Evolutionary conservation across 495 filamentous ascomycete genomes (phyloP).

Genomic region (Penicillium egyptiacum): DNA sequence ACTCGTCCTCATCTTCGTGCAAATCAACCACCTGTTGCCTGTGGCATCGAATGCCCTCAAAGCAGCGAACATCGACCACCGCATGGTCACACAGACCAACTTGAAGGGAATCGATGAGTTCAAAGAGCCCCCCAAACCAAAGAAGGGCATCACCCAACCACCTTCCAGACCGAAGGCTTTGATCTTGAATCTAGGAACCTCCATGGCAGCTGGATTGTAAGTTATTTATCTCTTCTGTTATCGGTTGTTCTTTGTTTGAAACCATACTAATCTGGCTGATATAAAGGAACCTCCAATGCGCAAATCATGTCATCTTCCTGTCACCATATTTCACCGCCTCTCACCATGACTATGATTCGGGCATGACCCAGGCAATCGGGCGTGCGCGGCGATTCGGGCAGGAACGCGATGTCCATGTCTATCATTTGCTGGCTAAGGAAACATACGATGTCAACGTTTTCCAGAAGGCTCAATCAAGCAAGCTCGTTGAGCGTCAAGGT

Average conservation of each 20-base stretch:
- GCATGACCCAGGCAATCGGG: slow-evolving; percentile 71
- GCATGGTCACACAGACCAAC: slow-evolving; percentile 2
- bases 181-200: slow-evolving; percentile 63
- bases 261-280: not conserved
- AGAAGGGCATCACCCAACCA: not conserved
- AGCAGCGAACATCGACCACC: slow-evolving; percentile 33
- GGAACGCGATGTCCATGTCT: slow-evolving; percentile 63
- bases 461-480: slow-evolving; percentile 38
- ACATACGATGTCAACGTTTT: slow-evolving; percentile 74
- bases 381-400: slow-evolving; percentile 68
- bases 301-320: slow-evolving; percentile 77
- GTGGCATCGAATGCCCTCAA: slow-evolving; percentile 34
- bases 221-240: slow-evolving; percentile 21
- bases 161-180: slow-evolving; percentile 47
- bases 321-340: slow-evolving; percentile 56
- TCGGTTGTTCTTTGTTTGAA: not conserved
- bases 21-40: slow-evolving; percentile 45
- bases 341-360: slow-evolving; percentile 57
- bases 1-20: slow-evolving; percentile 54
- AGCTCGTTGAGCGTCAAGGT: slow-evolving; percentile 25
- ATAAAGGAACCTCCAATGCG: slow-evolving; percentile 66
- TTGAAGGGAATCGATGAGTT: slow-evolving; percentile 13
- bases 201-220: slow-evolving; percentile 69
- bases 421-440: slow-evolving; percentile 60
- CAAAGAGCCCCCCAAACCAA: not conserved